A percentile compares a stretch with the other conserved stretches of the same genome.
phyloP scores from a whole-genome alignment of 768 basidiomycete genomes.

The Collybiopsis confluens region DNA sequence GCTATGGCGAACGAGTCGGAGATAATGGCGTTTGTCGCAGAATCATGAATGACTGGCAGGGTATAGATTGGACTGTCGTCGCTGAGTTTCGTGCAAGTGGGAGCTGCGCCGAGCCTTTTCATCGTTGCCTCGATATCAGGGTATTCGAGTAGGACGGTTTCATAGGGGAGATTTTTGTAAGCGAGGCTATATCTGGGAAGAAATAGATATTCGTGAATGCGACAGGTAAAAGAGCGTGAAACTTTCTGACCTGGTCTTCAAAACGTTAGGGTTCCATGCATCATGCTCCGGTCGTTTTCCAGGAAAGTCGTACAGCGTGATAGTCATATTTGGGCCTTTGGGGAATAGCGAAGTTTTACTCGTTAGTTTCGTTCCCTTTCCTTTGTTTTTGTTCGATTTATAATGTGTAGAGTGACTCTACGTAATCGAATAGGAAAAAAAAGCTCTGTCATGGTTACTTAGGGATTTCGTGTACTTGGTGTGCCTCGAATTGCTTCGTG shows the following conservation, averaged over 20 bases:
- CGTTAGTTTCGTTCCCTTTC: too few relatives aligned
- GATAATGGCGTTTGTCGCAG: conserved; percentile 24
- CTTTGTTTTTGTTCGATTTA: too few relatives aligned
- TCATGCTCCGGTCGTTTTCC: background rate
- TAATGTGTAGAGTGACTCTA: too few relatives aligned
- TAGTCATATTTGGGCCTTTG: background rate
- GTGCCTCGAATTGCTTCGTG: too few relatives aligned
- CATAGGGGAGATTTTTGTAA: conserved; percentile 20
- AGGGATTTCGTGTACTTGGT: too few relatives aligned
- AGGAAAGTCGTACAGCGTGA: conserved; percentile 3
- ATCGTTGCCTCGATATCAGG: conserved; percentile 30
- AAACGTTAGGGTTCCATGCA: conserved; percentile 4
- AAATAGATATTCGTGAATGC: too few relatives aligned
- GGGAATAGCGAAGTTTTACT: too few relatives aligned
- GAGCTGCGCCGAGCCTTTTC: conserved; percentile 22
- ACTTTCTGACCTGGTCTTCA: background rate
- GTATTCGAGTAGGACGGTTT: conserved; percentile 36
- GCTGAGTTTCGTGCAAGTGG: conserved; percentile 20
- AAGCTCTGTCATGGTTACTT: too few relatives aligned
- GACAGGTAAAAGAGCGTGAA: background rate
- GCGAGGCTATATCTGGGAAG: conserved; percentile 10
- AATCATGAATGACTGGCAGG: conserved; percentile 36
- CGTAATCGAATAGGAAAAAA: too few relatives aligned
- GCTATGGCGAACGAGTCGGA: conserved; percentile 32
- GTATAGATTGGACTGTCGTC: conserved; percentile 28